phyloP scores from a whole-genome alignment of 768 basidiomycete genomes.

The Lentinula sp. region DNA sequence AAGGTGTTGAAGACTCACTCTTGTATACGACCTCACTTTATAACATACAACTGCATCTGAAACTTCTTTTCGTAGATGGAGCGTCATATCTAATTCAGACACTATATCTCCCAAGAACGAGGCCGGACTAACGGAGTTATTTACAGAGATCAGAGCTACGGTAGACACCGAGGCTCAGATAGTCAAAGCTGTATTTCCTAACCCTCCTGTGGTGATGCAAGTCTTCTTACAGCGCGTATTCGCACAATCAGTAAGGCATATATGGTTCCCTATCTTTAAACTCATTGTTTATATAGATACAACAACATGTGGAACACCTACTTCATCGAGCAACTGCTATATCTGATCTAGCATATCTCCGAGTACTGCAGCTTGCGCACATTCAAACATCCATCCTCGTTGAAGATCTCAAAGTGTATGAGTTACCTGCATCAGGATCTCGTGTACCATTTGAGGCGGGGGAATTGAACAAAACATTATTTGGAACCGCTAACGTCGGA shows the following conservation, averaged over 20 bases:
- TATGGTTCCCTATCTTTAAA: background rate
- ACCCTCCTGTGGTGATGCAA: conserved; percentile 94
- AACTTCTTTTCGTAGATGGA: conserved; percentile 57
- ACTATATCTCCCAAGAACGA: conserved; percentile 72
- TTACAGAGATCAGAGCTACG: conserved; percentile 82
- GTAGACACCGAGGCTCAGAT: conserved; percentile 97
- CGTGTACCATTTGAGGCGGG: conserved; percentile 58
- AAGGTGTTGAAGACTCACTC: conserved; percentile 46
- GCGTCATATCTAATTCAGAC: conserved; percentile 72
- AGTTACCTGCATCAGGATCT: conserved; percentile 63
- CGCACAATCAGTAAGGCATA: conserved; percentile 78
- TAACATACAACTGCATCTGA: background rate
- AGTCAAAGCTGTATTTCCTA: conserved; percentile 97
- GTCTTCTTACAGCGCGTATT: conserved; percentile 97
- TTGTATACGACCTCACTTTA: conserved; percentile 33
- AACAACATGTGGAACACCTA: conserved; percentile 92
- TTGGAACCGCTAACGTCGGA: conserved; percentile 36
- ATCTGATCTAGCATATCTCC: conserved; percentile 87
- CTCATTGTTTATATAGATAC: conserved; percentile 54
- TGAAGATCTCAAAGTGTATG: conserved; percentile 89
- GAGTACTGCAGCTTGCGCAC: conserved; percentile 85
- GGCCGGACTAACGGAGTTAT: conserved; percentile 71
- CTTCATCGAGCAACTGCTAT: conserved; percentile 68
- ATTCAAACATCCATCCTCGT: conserved; percentile 71
- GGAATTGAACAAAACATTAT: conserved; percentile 55